Base-by-base conservation (phyloP, 192 early-diverging fungal genomes). In the Cladochytrium replicatum region DNA sequence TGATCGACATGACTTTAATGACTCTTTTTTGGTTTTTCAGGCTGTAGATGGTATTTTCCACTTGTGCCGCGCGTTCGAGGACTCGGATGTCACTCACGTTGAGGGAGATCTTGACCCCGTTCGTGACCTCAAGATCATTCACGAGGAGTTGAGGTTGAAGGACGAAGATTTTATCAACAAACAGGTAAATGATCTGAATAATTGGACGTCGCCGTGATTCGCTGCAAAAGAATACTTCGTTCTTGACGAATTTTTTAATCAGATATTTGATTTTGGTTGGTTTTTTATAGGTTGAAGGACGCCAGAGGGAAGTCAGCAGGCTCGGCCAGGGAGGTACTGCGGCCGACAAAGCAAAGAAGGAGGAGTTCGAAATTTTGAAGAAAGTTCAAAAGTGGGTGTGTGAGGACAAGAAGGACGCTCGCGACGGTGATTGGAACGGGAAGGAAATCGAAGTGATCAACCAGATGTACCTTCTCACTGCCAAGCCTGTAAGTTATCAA, bases 391-490 rank as follows among this genome's bases (percentile, higher is more conserved):
- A 89, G 27, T 80, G 71, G 56, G 78, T 99, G 23, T 59, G 65
- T n/a, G 76, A 71, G 24, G 68, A 78, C 5, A 85, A 86, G 61
- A 85, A 86, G 61, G 90, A 93, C 50, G 82, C 91, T 19, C 82
- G 95, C 55, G 82, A 83, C 57, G 89, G 87, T 34, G 71, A 76
- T 27, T 99, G 95, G 95, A 72, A 60, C 59, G 88, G 83, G 66
- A 87, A 89, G 76, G 92, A 99, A 59, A 72, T 91, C 31, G 89
- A 88, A 29, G 61, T 89, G 26, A 91, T 97, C 76, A 97, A 95
- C 64, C 46, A 60, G 31, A 75, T 91, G 57, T 68, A 75, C 37
- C 72, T 99, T 43, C 61, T 99, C 47, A 96, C 93, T 8, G 89
- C 92, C 60, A 99, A 99, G 68, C 92, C 95, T 4, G 91, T 92